Percentiles rank a stretch among this genome's conserved stretches.
Evolutionary conservation across 176 grass and related monocot genomes (phyloP).

Genomic region (Oryza brachyantha): DNA sequence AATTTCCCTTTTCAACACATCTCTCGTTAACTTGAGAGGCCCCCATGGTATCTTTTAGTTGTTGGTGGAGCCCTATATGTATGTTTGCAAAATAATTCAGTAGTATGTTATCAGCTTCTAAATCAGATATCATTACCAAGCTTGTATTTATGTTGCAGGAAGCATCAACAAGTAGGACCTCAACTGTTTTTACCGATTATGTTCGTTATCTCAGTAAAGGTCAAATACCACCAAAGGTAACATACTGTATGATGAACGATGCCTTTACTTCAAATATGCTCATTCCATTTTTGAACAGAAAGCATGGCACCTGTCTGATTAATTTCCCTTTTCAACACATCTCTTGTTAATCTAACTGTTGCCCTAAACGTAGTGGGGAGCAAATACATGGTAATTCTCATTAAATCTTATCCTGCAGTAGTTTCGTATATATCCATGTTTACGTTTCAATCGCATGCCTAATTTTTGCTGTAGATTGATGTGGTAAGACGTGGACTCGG

Average conservation of each 20-base stretch:
- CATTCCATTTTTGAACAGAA: slow-evolving; percentile 17
- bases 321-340: slow-evolving; percentile 74
- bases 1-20: slow-evolving; percentile 74
- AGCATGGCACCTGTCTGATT: slow-evolving; percentile 28
- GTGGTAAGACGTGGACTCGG: slow-evolving; percentile 79
- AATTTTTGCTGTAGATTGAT: slow-evolving; percentile 57
- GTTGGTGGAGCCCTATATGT: slow-evolving; percentile 97
- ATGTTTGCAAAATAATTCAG: slow-evolving; percentile 34
- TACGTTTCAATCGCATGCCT: slow-evolving; percentile 27
- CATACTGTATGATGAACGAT: slow-evolving; percentile 43
- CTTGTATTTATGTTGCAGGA: slow-evolving; percentile 56
- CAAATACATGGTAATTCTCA: slow-evolving; percentile 84
- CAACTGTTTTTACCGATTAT: slow-evolving; percentile 74
- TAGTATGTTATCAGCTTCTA: slow-evolving; percentile 13
- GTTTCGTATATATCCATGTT: background rate
- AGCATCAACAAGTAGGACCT: slow-evolving; percentile 93
- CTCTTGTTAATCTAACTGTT: slow-evolving; percentile 95
- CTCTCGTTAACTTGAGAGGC: slow-evolving; percentile 99
- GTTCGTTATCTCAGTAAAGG: slow-evolving; percentile 98
- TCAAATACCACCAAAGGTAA: slow-evolving; percentile 98
- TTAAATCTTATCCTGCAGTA: slow-evolving; percentile 26
- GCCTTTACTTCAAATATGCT: slow-evolving; percentile 16
- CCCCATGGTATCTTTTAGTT: slow-evolving; percentile 98
- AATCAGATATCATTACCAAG: slow-evolving; percentile 6
- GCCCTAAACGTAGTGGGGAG: slow-evolving; percentile 94